These are phyloP conservation scores for Sindora glabra DNA, from an alignment of 306 rosid genomes.

Conservation along the genomic window DNA sequence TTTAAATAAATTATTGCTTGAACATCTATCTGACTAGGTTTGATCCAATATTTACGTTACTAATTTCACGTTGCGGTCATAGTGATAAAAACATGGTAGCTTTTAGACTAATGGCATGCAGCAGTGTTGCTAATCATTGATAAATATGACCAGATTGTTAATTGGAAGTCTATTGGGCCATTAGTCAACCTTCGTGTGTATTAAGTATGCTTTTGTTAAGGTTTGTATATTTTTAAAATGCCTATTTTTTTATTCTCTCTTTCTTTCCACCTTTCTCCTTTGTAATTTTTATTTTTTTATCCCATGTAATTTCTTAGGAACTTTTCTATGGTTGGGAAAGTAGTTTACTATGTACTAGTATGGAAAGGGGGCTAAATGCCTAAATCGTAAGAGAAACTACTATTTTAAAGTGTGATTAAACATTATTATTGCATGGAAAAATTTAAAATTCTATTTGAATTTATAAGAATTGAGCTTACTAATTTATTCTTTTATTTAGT, in stretches of 20 bases:
- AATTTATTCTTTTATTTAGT: background rate
- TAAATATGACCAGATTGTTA: conserved; percentile 16
- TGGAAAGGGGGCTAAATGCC: conserved; percentile 10
- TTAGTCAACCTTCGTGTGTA: conserved; percentile 13
- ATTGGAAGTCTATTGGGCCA: conserved; percentile 7
- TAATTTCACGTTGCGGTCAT: conserved; percentile 4
- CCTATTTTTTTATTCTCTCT: background rate
- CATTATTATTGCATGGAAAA: conserved; percentile 15
- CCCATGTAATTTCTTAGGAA: conserved; percentile 15
- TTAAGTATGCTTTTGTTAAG: conserved; percentile 22
- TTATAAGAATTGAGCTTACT: background rate
- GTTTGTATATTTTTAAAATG: conserved; percentile 14
- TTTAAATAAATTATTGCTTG: background rate
- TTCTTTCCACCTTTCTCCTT: background rate
- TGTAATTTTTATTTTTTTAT: conserved; percentile 1
- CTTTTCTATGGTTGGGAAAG: background rate
- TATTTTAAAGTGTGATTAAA: conserved; percentile 17
- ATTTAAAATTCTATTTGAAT: conserved; percentile 18
- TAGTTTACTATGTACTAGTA: conserved; percentile 7
- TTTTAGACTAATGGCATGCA: conserved; percentile 10
- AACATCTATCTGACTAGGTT: conserved; percentile 21
- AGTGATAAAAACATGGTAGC: conserved; percentile 15
- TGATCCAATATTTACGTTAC: background rate
- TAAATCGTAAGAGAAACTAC: background rate
- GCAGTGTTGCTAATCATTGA: conserved; percentile 13